phyloP scores from a whole-genome alignment of 306 rosid genomes.

The Benincasa hispida region DNA sequence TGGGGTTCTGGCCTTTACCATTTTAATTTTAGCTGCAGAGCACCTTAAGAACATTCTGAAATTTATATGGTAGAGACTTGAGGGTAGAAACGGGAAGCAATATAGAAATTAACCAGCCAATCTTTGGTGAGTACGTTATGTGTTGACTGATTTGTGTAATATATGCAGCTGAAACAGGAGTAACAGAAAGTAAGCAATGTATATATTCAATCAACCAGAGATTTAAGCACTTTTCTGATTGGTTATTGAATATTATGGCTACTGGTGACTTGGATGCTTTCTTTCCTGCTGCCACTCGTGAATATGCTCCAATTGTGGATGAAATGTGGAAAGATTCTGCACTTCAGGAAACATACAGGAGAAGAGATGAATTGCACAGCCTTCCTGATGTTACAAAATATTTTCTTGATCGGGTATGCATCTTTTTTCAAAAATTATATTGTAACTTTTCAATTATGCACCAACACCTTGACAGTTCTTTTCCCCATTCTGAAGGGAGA shows the following conservation, averaged over 20 bases:
- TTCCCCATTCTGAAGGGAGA: background rate
- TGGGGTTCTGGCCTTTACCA: background rate
- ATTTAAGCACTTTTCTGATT: slow-evolving; percentile 78
- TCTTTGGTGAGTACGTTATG: slow-evolving; percentile 6
- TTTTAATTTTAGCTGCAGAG: background rate
- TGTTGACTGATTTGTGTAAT: slow-evolving; percentile 11
- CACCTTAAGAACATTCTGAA: background rate
- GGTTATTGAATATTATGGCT: slow-evolving; percentile 86
- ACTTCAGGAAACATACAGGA: slow-evolving; percentile 77
- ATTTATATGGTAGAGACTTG: background rate
- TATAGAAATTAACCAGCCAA: background rate
- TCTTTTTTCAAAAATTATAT: background rate
- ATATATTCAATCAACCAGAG: slow-evolving; percentile 65
- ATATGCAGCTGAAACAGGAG: slow-evolving; percentile 28
- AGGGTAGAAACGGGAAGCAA: background rate
- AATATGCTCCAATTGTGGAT: slow-evolving; percentile 81
- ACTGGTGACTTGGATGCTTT: slow-evolving; percentile 80
- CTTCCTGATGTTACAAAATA: slow-evolving; percentile 85
- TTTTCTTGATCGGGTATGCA: slow-evolving; percentile 71
- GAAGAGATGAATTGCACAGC: slow-evolving; percentile 65
- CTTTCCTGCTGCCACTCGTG: slow-evolving; percentile 96
- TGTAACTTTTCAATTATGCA: background rate
- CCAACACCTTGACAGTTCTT: background rate
- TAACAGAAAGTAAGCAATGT: slow-evolving; percentile 40
- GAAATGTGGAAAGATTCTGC: slow-evolving; percentile 84